Evolutionary conservation across 495 filamentous ascomycete genomes (phyloP).

Genomic region (Apiosordaria backusii): DNA sequence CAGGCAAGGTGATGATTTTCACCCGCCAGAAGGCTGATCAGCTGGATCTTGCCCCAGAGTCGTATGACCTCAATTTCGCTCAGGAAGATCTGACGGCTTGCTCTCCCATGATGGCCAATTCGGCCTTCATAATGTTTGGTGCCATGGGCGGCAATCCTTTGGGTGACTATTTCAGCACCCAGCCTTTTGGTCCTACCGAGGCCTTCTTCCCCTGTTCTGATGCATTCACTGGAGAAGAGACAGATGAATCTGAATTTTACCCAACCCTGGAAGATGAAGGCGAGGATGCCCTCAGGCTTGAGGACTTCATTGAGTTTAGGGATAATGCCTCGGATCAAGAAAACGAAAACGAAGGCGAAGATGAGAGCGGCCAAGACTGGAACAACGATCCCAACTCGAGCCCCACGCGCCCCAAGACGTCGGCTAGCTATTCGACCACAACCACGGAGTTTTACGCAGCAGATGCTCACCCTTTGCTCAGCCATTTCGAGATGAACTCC

Average conservation of each 20-base stretch:
- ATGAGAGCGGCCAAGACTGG: conserved; percentile 41
- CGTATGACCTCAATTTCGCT: conserved; percentile 44
- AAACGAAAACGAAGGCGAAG: conserved; percentile 40
- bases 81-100: conserved; percentile 42
- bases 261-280: conserved; percentile 48
- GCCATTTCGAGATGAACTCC: conserved; percentile 61
- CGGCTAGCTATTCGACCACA: conserved; percentile 52
- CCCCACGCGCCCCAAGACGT: conserved; percentile 50
- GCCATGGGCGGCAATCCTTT: conserved; percentile 55
- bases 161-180: conserved; percentile 56
- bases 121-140: conserved; percentile 74
- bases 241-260: conserved; percentile 30
- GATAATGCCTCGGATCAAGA: conserved; percentile 37
- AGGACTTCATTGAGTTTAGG: conserved; percentile 70
- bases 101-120: conserved; percentile 62
- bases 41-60: conserved; percentile 45
- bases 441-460: conserved; percentile 24
- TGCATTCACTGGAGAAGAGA: conserved; percentile 32
- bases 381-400: conserved; percentile 47
- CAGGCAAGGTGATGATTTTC: conserved; percentile 69
- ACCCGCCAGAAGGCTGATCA: conserved; percentile 38
- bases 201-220: conserved; percentile 71
- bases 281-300: conserved; percentile 65
- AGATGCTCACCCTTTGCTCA: conserved; percentile 48
- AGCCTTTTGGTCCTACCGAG: conserved; percentile 61